These are phyloP conservation scores for Calocera viscosa DNA, from an alignment of 768 basidiomycete species.

Conservation along the genomic window DNA sequence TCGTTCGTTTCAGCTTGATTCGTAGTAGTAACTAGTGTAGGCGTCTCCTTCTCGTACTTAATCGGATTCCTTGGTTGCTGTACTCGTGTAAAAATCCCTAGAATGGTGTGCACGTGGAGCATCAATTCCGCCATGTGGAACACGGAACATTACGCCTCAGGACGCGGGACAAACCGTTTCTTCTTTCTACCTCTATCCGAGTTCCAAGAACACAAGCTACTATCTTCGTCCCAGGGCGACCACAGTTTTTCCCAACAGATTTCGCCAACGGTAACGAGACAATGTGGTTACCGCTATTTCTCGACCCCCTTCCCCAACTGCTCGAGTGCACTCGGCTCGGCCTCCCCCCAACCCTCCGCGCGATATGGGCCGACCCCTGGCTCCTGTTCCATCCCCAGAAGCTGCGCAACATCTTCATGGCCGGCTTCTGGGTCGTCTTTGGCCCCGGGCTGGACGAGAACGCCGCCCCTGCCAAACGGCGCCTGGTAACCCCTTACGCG, in stretches of 20 bases:
- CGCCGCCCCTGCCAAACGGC: conserved; percentile 32
- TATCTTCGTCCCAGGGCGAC: neutral
- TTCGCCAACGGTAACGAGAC: neutral
- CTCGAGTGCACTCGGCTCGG: conserved; percentile 24
- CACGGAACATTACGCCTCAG: neutral
- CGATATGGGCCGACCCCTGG: conserved; percentile 31
- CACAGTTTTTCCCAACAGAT: neutral
- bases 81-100: neutral
- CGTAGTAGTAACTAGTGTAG: neutral
- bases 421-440: conserved; percentile 43
- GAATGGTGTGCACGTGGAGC: neutral
- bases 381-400: conserved; percentile 36
- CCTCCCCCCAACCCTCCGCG: conserved; percentile 37
- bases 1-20: neutral
- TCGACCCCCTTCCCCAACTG: neutral
- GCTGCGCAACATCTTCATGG: conserved; percentile 46
- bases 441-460: conserved; percentile 38
- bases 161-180: neutral
- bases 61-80: neutral
- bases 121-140: neutral
- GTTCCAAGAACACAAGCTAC: neutral
- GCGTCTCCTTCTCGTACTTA: neutral
- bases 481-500: conserved; percentile 43
- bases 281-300: neutral
- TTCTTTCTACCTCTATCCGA: neutral